Evolutionary conservation across 1,139 yeast species (phyloP), one percentile per base, ranked within the genome.

Genomic region (Suhomyces bolitotheri): DNA sequence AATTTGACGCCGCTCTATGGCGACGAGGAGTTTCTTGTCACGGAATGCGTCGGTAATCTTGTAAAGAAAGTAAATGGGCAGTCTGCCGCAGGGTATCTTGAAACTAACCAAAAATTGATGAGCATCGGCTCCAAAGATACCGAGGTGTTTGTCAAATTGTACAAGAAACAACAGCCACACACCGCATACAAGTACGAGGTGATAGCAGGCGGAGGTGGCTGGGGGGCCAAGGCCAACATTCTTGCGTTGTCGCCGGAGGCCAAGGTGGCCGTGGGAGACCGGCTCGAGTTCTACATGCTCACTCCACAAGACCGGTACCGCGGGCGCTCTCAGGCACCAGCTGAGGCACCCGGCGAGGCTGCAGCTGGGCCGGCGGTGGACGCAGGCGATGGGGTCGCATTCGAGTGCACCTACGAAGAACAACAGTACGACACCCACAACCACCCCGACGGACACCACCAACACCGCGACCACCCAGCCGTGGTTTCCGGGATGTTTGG

Each of bases 131-230:
- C 75, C 13, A 73, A 73, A 46, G 71, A 62, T 38, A 55, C 78
- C 27, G 63, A 67, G 43, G 80, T 77, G 4, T 76, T 64, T 49
- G 73, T 66, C 22, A 68, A 65, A 42, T 31, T 68, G 11, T 51
- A 49, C 34, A 51, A 50, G 14, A 41, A 44, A 6, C 48, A 45
- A 7, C 49, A 50, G 5, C 42, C 43, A 2, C 16, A 31, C 6
- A 40, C 31, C 9, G 47, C 47, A 4, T 46, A 47, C 28, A 51
- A 66, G 36, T 65, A 62, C 50, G 71, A 75, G 48, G 80, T 80
- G 13, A 70, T 77, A 25, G 85, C 85, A 5, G 77, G 77, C 1
- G 86, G 86, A 4, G 86, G 85, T 2, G 75, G 77, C 8, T 80
- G 85, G 86, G 82, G 83, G 1, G 71, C 80, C 22, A 72, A 80